These are phyloP conservation scores for Fraxinus sp. DNA, from an alignment of 305 asterid species.

Conservation along the genomic window DNA sequence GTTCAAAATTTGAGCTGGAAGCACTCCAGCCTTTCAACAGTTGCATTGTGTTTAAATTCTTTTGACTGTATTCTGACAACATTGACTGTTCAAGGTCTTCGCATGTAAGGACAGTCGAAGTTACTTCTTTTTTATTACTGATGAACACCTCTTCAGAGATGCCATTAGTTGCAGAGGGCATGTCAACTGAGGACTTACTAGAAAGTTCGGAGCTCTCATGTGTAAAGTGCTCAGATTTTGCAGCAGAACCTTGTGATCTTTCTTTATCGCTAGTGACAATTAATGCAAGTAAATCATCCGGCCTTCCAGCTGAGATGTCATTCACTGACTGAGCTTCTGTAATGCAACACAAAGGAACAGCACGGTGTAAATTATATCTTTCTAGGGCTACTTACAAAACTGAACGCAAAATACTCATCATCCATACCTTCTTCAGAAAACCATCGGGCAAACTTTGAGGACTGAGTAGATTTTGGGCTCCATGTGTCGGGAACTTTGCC, in stretches of 20 bases:
- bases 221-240: constrained; percentile 31
- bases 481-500: constrained; percentile 52
- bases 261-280: constrained; percentile 67
- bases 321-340: constrained; percentile 46
- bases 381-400: constrained; percentile 8
- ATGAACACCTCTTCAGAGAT: constrained; percentile 41
- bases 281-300: constrained; percentile 66
- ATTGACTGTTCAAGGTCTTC: constrained; percentile 94
- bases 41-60: constrained; percentile 37
- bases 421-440: constrained; percentile 78
- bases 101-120: constrained; percentile 68
- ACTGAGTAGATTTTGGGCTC: constrained; percentile 41
- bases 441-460: constrained; percentile 91
- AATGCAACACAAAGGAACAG: constrained; percentile 17
- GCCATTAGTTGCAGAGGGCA: constrained; percentile 43
- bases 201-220: constrained; percentile 34
- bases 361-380: constrained; percentile 16
- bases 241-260: constrained; percentile 40
- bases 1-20: constrained; percentile 37
- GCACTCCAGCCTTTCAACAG: constrained; percentile 34
- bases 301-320: constrained; percentile 43
- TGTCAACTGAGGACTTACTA: constrained; percentile 29
- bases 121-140: constrained; percentile 41
- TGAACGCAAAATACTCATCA: constrained; percentile 13
- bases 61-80: constrained; percentile 63